Base-by-base conservation (phyloP, 768 basidiomycete species). In the Stropharia rugosoannulata region DNA sequence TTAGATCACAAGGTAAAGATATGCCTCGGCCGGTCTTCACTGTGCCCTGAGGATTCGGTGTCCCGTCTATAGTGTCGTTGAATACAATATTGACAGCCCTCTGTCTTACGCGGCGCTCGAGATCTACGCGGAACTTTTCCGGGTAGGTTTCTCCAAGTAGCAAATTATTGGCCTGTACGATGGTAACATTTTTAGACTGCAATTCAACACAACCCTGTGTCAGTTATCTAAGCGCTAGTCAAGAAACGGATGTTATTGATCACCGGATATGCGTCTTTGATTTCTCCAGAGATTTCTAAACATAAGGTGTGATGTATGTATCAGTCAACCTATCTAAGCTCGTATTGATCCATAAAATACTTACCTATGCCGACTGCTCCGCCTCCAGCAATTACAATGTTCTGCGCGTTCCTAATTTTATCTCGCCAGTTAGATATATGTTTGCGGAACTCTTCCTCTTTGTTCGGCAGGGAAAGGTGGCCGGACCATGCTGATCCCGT, bases 141-240 rank as follows among this genome's bases (percentile, higher is more conserved):
- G 84, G 79, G 61, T 88, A 89, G 2, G 75, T 67, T 10, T 74
- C 67, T 52, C 83, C 84, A 54, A 88, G 73, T 41, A 87, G 75
- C 32, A 75, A 67, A 2, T 58, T 56, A 19, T 77, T 71, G 39
- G 78, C 73, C 11, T 89, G 87, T 12, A 89, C 78, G 44, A 89
- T 75, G 19, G 84, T 86, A 13, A 88, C 75, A 29, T 69, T 67
- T 59, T 79, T 84, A 13, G 60, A 61, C 75, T 77, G 37, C 7
- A 49, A 16, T 12, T 32, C 29, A 32, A 27, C 15, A n/a, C 37
- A 56, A 48, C 44, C 25, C 40, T 3, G 37, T 47, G 13, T 22
- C 18, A 46, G 11, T 18, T 29, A 53, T 16, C n/a, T 32, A 38
- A 46, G 13, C 6, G 25, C 18, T 18, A 19, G 13, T 15, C 68